phyloP scores from a whole-genome alignment of 1,139 yeast species.

The Geotrichum histeridarum region DNA sequence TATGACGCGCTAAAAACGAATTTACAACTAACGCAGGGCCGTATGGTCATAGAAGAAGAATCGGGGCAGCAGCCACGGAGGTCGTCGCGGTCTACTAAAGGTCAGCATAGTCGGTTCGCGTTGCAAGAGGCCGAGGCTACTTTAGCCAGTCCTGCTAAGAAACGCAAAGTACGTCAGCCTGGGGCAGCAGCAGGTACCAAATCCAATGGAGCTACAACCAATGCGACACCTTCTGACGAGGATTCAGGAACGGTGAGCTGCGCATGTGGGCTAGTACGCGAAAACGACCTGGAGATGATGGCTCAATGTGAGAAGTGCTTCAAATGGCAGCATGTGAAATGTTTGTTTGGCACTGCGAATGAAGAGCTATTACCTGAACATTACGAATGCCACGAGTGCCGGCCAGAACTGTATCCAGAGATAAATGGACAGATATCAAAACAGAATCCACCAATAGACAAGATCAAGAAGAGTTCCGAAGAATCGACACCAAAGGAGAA shows the following conservation, averaged over 20 bases:
- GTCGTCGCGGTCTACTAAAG: constrained; percentile 44
- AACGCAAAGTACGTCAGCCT: not conserved
- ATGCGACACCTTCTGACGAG: too few species aligned
- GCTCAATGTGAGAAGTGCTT: constrained; percentile 72
- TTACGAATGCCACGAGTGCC: constrained; percentile 50
- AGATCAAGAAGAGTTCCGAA: not conserved
- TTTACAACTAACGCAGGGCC: too few species aligned
- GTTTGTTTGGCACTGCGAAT: constrained; percentile 54
- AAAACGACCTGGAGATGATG: constrained; percentile 60
- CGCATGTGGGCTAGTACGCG: constrained; percentile 53
- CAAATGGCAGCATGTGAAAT: constrained; percentile 80
- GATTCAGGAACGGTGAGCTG: constrained; percentile 43
- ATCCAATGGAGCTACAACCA: not conserved
- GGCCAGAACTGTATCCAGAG: not conserved
- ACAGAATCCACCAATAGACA: not conserved
- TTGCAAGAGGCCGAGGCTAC: constrained; percentile 21
- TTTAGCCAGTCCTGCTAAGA: not conserved
- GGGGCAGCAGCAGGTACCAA: not conserved
- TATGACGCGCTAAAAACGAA: too few species aligned
- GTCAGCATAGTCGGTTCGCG: constrained; percentile 39
- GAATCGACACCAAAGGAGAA: too few species aligned
- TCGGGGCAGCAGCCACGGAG: constrained; percentile 22
- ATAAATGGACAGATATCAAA: not conserved
- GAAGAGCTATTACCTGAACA: constrained; percentile 42
- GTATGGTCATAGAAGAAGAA: not conserved